A percentile compares a stretch with the other conserved stretches of the same genome.
These are phyloP conservation scores for Mycosphaerella sp. DNA, from an alignment of 2,329 filamentous ascomycete species.

Conservation along the genomic window DNA sequence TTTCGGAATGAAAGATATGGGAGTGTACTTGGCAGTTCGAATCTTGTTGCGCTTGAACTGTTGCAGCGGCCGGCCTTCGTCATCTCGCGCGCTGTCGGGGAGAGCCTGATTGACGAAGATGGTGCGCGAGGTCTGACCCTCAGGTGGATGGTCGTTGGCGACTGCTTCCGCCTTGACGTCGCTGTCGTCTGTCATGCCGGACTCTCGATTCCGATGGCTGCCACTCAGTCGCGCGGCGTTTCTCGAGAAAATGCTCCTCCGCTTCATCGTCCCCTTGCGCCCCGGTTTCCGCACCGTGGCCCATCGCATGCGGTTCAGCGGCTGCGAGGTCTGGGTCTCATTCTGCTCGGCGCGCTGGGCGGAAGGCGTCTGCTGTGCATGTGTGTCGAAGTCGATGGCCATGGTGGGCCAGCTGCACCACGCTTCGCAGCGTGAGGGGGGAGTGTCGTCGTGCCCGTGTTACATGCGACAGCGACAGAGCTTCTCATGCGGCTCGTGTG, in stretches of 20 bases:
- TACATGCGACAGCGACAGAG: slow-evolving; percentile 7
- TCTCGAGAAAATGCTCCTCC: slow-evolving; percentile 73
- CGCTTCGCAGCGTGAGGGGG: slow-evolving; percentile 10
- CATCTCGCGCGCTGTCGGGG: slow-evolving; percentile 67
- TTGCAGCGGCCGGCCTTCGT: slow-evolving; percentile 66
- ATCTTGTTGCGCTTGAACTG: slow-evolving; percentile 90
- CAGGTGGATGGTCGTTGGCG: slow-evolving; percentile 28
- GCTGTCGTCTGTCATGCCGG: slow-evolving; percentile 30
- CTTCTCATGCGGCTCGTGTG: slow-evolving; percentile 7
- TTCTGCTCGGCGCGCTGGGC: slow-evolving; percentile 40
- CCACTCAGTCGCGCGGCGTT: slow-evolving; percentile 28
- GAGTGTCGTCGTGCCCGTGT: not conserved
- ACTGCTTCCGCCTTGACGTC: slow-evolving; percentile 31
- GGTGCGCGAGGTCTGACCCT: slow-evolving; percentile 45
- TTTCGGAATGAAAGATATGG: slow-evolving; percentile 90
- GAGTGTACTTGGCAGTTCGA: slow-evolving; percentile 93
- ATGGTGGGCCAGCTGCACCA: slow-evolving; percentile 11
- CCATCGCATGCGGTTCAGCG: slow-evolving; percentile 76
- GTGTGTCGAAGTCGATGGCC: slow-evolving; percentile 19
- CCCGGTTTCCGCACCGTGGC: slow-evolving; percentile 83
- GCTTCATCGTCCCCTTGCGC: slow-evolving; percentile 69
- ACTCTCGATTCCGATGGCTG: slow-evolving; percentile 38
- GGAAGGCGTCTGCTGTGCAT: slow-evolving; percentile 12
- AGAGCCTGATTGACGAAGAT: slow-evolving; percentile 85
- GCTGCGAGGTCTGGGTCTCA: slow-evolving; percentile 38